Base-by-base conservation (phyloP, 345 rosid genomes). In the Citrus maxima region DNA sequence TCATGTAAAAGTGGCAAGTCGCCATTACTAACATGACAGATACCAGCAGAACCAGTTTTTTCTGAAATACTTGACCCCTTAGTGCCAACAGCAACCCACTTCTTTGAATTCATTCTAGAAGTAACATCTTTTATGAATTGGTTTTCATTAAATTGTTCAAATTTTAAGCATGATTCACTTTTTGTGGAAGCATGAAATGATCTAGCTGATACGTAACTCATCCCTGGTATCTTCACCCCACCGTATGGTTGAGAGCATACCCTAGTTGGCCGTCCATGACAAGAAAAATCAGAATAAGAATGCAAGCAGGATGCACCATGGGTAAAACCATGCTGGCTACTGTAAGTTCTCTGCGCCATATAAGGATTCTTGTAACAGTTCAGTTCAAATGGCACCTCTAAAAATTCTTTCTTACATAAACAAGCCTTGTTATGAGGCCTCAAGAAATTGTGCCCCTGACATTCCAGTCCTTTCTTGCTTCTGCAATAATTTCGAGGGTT, bases 61-160 rank as follows among this genome's bases (percentile, higher is more conserved):
- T 59, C 67, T 9, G 16, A 67, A 67, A 58, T 27, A 58, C 67
- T 60, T n/a, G 78, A 73, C 40, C 49, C 62, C 69, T 65, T 55
- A 9, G 54, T 16, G 73, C 69, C 30, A 65, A 76, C 67, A 81
- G 77, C 68, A 64, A 72, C 35, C 84, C 80, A 72, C 54, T 74
- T 80, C 74, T 58, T 77, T 49, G 24, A 59, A 38, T 58, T 66
- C 67, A 46, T 35, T 73, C 73, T 70, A 34, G 74, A 18, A 67
- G 72, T 34, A 58, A n/a, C n/a, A 59, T 49, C 62, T 56, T 72
- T 18, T 73, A 56, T 58, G 63, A 74, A 42, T 21, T 35, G 7
- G 34, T 60, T 16, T 14, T 69, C 34, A 16, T 75, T 51, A 9
- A 25, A 42, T 28, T 65, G 51, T 56, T 49, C 14, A 46, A 73